Evolutionary conservation across 2,329 filamentous ascomycete genomes (phyloP), one percentile per base, ranked within the genome.

Genomic region (Apiospora rasikravindrae): DNA sequence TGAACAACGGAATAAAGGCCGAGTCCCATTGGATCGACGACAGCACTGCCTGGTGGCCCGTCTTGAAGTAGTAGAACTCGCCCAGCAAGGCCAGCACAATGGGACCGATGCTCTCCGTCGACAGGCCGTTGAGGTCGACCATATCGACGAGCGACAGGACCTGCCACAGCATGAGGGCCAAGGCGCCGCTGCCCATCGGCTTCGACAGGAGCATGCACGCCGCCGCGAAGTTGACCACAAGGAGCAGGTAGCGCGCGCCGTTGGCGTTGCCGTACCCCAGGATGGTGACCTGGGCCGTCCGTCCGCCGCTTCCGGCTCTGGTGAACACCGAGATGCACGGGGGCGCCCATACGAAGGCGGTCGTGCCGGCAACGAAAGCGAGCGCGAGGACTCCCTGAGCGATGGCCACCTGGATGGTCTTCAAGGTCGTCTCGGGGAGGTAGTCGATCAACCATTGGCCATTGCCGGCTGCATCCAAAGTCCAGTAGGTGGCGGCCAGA

Each of bases 1-100:
- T 90, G 72, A 92, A 90, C 10, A 98, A 88, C 0, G 96, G 93
- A 76, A 99, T 94, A 83, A 99, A 99, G 3, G 95, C 96, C 26
- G 90, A 90, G 83, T 99, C 96, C 96, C 96, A 99, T 80, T 99
- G 96, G 79, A 99, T 96, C 75, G 91, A 94, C 76, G 92, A 89
- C 33, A 98, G 88, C 0, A 91, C 93, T 16, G 96, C 96, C 83
- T 98, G 96, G 82, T 99, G 96, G 73, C 96, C 96, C 0, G 96
- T 99, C 80, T 97, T 98, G 90, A 99, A 99, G 86, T 92, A 99
- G 85, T 98, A 92, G 83, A 96, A 97, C 78, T 93, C 94, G 73
- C 95, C 96, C 0, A 99, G 89, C n/a, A 98, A 84, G 14, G 91
- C 96, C 37, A 98, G 89, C 74, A 97, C 88, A 51, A 96, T 86